Evolutionary conservation across 1,139 yeast genomes (phyloP).

Genomic region (Nematodospora anomalae): DNA sequence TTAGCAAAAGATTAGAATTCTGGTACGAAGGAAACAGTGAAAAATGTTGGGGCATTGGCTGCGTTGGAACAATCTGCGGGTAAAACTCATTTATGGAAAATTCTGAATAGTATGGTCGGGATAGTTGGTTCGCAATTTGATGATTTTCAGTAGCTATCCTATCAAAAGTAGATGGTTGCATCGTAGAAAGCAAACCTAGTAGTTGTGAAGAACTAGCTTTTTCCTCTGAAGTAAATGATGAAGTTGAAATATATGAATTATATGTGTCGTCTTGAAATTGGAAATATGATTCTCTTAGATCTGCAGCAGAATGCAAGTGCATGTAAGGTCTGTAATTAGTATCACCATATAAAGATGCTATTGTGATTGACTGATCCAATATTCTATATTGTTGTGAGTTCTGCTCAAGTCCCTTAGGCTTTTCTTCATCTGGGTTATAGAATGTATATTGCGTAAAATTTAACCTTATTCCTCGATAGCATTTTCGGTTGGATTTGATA

Average conservation of each 20-base stretch:
- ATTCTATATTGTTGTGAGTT: slow-evolving; percentile 18
- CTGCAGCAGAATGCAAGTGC: slow-evolving; percentile 31
- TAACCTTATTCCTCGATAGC: slow-evolving; percentile 46
- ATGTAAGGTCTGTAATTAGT: slow-evolving; percentile 33
- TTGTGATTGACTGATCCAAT: slow-evolving; percentile 44
- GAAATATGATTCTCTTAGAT: slow-evolving; percentile 33
- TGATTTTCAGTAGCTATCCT: background rate
- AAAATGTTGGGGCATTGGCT: background rate
- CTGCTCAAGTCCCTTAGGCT: slow-evolving; percentile 1
- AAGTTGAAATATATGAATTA: slow-evolving; percentile 4
- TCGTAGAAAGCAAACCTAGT: background rate
- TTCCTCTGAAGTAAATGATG: background rate
- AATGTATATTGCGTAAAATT: slow-evolving; percentile 47
- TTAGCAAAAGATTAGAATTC: slow-evolving; percentile 2
- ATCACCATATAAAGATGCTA: slow-evolving; percentile 39
- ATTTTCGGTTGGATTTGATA: slow-evolving; percentile 41
- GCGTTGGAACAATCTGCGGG: slow-evolving; percentile 2
- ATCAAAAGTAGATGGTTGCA: no score
- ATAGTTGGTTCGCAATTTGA: background rate
- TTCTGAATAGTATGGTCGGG: slow-evolving; percentile 2
- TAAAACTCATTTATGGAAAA: slow-evolving; percentile 4
- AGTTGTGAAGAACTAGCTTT: background rate
- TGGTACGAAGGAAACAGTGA: slow-evolving; percentile 1
- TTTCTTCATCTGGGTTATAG: slow-evolving; percentile 33
- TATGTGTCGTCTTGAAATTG: slow-evolving; percentile 31